phyloP scores from a whole-genome alignment of 1,284 basidiomycete species.

The Singerocomus inundabilis region DNA sequence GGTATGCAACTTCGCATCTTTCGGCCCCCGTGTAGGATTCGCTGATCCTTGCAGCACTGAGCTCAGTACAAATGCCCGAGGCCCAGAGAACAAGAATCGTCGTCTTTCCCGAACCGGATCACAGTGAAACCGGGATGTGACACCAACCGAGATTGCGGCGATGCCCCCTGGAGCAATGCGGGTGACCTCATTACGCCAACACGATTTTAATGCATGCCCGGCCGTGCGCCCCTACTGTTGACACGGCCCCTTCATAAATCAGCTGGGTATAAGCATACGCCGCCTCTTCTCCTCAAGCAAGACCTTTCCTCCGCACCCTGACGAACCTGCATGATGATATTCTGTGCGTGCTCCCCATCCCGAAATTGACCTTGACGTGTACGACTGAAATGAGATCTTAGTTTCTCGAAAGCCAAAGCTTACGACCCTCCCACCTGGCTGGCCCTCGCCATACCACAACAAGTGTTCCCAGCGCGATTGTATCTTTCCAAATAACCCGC shows the following conservation, averaged over 20 bases:
- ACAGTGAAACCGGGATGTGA: neutral
- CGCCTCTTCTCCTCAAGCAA: conserved; percentile 1
- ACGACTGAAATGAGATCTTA: conserved; percentile 7
- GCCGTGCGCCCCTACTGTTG: conserved; percentile 14
- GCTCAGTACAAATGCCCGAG: conserved; percentile 2
- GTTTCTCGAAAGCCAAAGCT: conserved; percentile 31
- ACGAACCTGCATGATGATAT: conserved; percentile 30
- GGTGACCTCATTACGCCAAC: conserved; percentile 32
- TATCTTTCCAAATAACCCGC: conserved; percentile 37
- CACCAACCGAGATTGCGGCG: conserved; percentile 22
- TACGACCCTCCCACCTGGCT: conserved; percentile 30
- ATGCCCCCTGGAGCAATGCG: conserved; percentile 20
- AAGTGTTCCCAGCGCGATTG: conserved; percentile 38
- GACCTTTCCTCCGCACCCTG: conserved; percentile 3
- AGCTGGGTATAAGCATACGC: conserved; percentile 10
- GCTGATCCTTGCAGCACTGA: conserved; percentile 1
- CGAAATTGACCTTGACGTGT: neutral
- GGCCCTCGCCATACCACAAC: conserved; percentile 42
- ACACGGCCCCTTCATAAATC: conserved; percentile 28
- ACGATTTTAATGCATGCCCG: conserved; percentile 34
- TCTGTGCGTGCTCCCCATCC: conserved; percentile 23
- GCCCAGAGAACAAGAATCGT: neutral
- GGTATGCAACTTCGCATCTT: neutral
- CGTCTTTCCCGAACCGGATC: conserved; percentile 15
- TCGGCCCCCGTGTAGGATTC: conserved; percentile 3